phyloP scores from a whole-genome alignment of 2,329 filamentous ascomycete species.

The Metarhizium sp. region DNA sequence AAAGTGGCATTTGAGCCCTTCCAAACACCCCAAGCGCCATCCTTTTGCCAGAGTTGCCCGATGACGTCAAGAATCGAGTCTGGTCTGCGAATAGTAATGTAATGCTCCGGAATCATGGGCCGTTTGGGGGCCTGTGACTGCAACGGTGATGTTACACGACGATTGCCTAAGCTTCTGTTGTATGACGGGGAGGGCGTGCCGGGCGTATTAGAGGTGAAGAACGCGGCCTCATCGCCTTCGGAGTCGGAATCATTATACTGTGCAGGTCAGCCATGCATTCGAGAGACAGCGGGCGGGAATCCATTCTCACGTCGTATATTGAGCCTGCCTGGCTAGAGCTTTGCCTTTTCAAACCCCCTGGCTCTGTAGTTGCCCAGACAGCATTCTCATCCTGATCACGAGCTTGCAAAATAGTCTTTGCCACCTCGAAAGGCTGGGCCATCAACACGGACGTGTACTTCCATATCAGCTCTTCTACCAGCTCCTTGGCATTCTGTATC shows the following conservation, averaged over 20 bases:
- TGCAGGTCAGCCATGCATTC: not conserved
- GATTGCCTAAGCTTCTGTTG: slow-evolving; percentile 22
- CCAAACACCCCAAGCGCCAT: slow-evolving; percentile 88
- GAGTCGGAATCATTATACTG: slow-evolving; percentile 49
- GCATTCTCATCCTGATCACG: slow-evolving; percentile 45
- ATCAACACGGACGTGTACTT: slow-evolving; percentile 85
- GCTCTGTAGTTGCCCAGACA: slow-evolving; percentile 13
- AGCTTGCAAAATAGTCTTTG: slow-evolving; percentile 85
- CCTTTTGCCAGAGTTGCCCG: slow-evolving; percentile 78
- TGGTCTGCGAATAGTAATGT: slow-evolving; percentile 60
- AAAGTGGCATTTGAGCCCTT: slow-evolving; percentile 91
- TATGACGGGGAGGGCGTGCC: slow-evolving; percentile 42
- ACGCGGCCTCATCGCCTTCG: slow-evolving; percentile 69
- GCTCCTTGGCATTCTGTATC: slow-evolving; percentile 62
- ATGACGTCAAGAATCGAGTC: slow-evolving; percentile 83
- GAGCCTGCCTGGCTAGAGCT: slow-evolving; percentile 23
- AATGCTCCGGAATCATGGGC: slow-evolving; percentile 37
- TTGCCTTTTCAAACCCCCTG: slow-evolving; percentile 18
- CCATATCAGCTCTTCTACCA: slow-evolving; percentile 80
- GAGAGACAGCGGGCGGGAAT: not conserved
- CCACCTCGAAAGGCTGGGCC: slow-evolving; percentile 93
- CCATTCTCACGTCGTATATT: slow-evolving; percentile 23
- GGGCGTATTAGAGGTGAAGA: slow-evolving; percentile 63
- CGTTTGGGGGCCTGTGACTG: slow-evolving; percentile 15
- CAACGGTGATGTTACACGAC: slow-evolving; percentile 21